A percentile compares a stretch with the other conserved stretches of the same genome.
Evolutionary conservation across 257 asterid species (phyloP).

Genomic region (Penstemon newberryi): DNA sequence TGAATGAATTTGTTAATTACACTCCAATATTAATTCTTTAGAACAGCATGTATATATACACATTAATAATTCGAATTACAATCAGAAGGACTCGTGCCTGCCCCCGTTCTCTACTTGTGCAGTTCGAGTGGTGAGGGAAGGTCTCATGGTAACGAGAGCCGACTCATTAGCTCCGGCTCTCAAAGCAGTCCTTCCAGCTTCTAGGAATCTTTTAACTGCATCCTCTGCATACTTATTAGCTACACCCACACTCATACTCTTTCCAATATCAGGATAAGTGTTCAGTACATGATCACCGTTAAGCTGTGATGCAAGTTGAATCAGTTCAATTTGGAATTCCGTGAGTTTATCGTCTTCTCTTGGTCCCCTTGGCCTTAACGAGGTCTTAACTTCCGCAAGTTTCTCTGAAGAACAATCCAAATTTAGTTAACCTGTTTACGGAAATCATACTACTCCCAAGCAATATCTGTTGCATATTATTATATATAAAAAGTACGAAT

Average conservation of each 20-base stretch:
- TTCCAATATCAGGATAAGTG: conserved; percentile 75
- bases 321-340: conserved; percentile 80
- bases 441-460: too few relatives aligned
- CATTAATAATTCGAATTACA: too few relatives aligned
- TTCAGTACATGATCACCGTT: conserved; percentile 82
- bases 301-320: conserved; percentile 97
- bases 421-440: too few relatives aligned
- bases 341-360: conserved; percentile 63
- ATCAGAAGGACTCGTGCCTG: conserved; percentile 42
- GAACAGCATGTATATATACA: too few relatives aligned
- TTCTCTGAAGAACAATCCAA: conserved; percentile 36
- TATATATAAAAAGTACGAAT: too few relatives aligned
- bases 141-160: conserved; percentile 83
- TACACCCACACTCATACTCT: conserved; percentile 57
- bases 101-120: conserved; percentile 27
- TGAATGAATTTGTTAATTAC: too few relatives aligned
- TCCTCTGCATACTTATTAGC: conserved; percentile 78
- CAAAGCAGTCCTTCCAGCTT: conserved; percentile 92
- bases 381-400: conserved; percentile 60
- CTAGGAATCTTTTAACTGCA: conserved; percentile 84
- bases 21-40: too few relatives aligned
- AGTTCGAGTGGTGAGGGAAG: conserved; percentile 70
- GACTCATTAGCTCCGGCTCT: conserved; percentile 90
- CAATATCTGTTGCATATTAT: too few relatives aligned
- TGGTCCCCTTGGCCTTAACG: conserved; percentile 71